Conservation (phyloP, 495 filamentous ascomycete species). For the Hypoxylon subgilvum region DNA sequence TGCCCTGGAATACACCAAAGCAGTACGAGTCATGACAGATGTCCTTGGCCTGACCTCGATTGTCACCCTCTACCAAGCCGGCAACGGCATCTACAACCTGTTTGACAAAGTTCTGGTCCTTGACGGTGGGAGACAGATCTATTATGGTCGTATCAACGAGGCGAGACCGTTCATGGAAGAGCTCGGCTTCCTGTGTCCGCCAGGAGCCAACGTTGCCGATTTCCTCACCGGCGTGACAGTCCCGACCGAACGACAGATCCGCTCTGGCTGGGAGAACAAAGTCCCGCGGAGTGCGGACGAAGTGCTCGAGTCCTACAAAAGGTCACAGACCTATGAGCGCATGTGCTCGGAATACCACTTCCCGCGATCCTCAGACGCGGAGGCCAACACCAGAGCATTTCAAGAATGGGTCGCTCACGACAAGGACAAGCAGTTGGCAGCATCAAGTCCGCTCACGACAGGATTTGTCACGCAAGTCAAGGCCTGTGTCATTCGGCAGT, state of each 20-base stretch:
- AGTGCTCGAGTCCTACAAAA: no score
- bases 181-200: conserved; percentile 76
- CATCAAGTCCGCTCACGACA: no score
- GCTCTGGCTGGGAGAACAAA: conserved; percentile 66
- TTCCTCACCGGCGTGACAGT: conserved; percentile 83
- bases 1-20: conserved; percentile 79
- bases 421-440: no score
- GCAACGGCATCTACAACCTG: conserved; percentile 74
- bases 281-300: conserved; percentile 78
- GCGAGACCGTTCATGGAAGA: conserved; percentile 74
- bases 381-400: no score
- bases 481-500: conserved; percentile 78
- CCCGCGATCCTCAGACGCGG: no score
- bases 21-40: conserved; percentile 68
- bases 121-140: conserved; percentile 85
- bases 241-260: conserved; percentile 67
- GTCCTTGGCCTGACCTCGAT: conserved; percentile 68
- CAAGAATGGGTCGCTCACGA: no score
- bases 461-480: no score
- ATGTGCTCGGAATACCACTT: no score
- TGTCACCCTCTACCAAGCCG: conserved; percentile 87
- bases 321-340: no score
- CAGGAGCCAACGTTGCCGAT: conserved; percentile 76
- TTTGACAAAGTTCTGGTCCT: conserved; percentile 82
- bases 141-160: conserved; percentile 67